Evolutionary conservation across 768 basidiomycete species (phyloP).

Genomic region (Suillus paluster): DNA sequence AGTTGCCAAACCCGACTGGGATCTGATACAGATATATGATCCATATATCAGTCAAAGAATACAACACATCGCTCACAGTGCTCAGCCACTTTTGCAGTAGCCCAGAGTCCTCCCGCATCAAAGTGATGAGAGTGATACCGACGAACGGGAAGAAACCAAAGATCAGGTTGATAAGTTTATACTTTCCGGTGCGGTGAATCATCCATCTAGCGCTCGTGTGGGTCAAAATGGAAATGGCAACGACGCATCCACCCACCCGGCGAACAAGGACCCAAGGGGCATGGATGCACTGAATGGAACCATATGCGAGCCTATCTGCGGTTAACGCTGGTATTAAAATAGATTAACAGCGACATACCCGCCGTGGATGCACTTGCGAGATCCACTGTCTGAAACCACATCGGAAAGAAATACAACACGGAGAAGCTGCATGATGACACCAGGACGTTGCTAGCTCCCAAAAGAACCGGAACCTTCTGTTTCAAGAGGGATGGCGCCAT

Average conservation of each 20-base stretch:
- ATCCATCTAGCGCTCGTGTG: constrained; percentile 38
- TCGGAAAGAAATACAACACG: constrained; percentile 79
- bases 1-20: constrained; percentile 67
- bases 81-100: constrained; percentile 52
- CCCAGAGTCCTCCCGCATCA: constrained; percentile 49
- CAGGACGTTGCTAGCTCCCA: constrained; percentile 75
- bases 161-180: constrained; percentile 50
- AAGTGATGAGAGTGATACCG: constrained; percentile 45
- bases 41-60: background rate
- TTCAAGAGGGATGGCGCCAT: constrained; percentile 68
- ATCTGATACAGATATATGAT: constrained; percentile 42
- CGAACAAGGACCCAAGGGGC: constrained; percentile 54
- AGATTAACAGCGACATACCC: constrained; percentile 41
- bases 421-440: constrained; percentile 77
- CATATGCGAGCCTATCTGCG: constrained; percentile 49
- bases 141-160: constrained; percentile 58
- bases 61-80: constrained; percentile 43
- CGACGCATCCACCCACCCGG: constrained; percentile 40
- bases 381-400: constrained; percentile 84
- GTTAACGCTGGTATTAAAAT: constrained; percentile 2
- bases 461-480: constrained; percentile 71
- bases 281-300: constrained; percentile 53
- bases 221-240: constrained; percentile 3
- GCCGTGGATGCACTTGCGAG: constrained; percentile 69
- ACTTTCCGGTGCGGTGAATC: constrained; percentile 58